Percentiles rank a stretch among this genome's conserved stretches.
Conservation (phyloP, 2,329 filamentous ascomycete genomes). For the Gaeumannomyces sp. region DNA sequence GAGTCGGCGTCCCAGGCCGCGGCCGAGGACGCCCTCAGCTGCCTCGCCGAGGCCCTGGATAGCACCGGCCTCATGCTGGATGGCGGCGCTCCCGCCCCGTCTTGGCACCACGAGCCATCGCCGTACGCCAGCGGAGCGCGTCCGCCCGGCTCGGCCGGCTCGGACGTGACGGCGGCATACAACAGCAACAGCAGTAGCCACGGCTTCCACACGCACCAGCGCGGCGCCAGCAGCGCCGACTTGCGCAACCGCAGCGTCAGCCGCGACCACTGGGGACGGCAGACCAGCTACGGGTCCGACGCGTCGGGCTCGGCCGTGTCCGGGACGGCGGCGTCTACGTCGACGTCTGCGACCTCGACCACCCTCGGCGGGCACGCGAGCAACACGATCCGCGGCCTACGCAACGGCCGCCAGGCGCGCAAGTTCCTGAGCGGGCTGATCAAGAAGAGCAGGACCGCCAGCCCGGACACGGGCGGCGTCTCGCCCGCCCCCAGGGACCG, state of each 20-base stretch:
- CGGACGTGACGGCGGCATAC: slow-evolving; percentile 30
- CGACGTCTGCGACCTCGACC: not conserved
- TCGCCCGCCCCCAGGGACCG: slow-evolving; percentile 3
- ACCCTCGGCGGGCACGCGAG: slow-evolving; percentile 14
- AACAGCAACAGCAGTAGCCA: slow-evolving; percentile 11
- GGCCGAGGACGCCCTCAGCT: slow-evolving; percentile 24
- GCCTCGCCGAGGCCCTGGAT: slow-evolving; percentile 43
- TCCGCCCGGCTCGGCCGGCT: slow-evolving; percentile 46
- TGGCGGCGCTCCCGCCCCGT: not conserved
- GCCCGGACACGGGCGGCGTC: slow-evolving; percentile 20
- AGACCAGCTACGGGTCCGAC: slow-evolving; percentile 27
- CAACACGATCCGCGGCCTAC: slow-evolving; percentile 28
- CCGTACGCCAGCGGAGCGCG: slow-evolving; percentile 19
- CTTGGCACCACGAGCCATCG: slow-evolving; percentile 2
- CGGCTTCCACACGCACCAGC: slow-evolving; percentile 5
- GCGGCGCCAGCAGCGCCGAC: slow-evolving; percentile 14
- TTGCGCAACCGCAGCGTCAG: slow-evolving; percentile 17
- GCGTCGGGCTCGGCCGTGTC: slow-evolving; percentile 14
- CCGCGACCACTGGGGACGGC: slow-evolving; percentile 18
- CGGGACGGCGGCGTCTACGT: not conserved
- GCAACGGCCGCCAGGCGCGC: slow-evolving; percentile 34
- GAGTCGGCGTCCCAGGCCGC: slow-evolving; percentile 28
- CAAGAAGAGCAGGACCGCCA: slow-evolving; percentile 21
- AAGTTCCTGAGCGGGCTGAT: slow-evolving; percentile 38
- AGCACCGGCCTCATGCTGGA: slow-evolving; percentile 30